Evolutionary conservation across 495 filamentous ascomycete species (phyloP), one percentile per base, ranked within the genome.

Genomic region (Elasticomyces elasticus): DNA sequence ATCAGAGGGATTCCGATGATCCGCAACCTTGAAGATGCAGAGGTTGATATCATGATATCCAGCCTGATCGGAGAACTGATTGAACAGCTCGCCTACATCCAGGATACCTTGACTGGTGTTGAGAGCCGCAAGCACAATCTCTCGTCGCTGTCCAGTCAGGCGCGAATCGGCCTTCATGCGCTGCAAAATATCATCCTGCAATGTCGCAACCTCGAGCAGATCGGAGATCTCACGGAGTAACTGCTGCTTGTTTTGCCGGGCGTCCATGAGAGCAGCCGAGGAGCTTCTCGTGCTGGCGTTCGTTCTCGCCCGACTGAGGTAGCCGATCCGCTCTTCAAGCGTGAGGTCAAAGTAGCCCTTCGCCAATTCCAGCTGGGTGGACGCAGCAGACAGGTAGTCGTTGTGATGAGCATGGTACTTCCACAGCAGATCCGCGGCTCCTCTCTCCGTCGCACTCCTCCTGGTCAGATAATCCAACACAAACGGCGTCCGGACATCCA

Each of bases 21-120:
- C 86, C 27, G 89, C 90, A 0, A 81, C 74, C 68, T 87, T 83
- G 71, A 86, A 97, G 61, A 97, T 94, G 47, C 86, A 75, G 22
- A 99, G 80, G 67, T 84, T 94, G 52, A 99, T 80, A 65, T 97
- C 92, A 70, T 85, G 86, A 73, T 96, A 99, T 50, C 77, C 78
- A 6, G 84, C 91, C 60, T 85, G 81, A 62, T 97, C 90, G 53
- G 87, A 85, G 64, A 86, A 97, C 49, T 76, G 69, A 65, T 99
- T 95, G 74, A 84, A 99, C 30, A 99, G 81, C 87, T 95, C 78
- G 48, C 80, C 83, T 17, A 96, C 71, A 37, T 77, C 72, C 55
- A 85, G 72, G 56, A 96, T 81, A 9, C 79, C 76, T 2, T 25
- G 12, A 5, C 86, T 31, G 15, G 2, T 86, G 66, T 94, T 80